A percentile compares a stretch with the other conserved stretches of the same genome.
Conservation (phyloP, 768 basidiomycete genomes). For the Collybia sp. region DNA sequence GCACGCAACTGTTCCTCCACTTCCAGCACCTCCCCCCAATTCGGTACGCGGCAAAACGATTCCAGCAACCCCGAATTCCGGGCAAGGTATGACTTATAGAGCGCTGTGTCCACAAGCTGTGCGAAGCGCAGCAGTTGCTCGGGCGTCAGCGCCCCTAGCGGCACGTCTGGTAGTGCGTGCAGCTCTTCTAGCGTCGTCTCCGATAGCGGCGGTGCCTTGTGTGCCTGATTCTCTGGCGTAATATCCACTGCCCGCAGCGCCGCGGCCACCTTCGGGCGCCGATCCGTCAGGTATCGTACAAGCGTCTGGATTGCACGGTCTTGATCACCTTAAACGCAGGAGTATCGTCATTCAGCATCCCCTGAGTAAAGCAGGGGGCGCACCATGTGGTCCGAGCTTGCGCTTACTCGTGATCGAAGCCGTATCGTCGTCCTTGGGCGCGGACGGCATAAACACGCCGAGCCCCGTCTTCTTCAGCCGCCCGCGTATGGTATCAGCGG, state of each 20-base stretch:
- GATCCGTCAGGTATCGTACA: constrained; percentile 82
- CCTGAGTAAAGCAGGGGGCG: constrained; percentile 4
- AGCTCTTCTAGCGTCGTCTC: constrained; percentile 72
- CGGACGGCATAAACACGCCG: constrained; percentile 42
- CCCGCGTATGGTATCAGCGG: constrained; percentile 40
- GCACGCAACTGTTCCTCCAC: constrained; percentile 84
- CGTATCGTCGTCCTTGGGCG: constrained; percentile 58
- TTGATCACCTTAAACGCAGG: constrained; percentile 42
- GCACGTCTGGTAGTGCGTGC: constrained; percentile 71
- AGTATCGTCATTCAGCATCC: background rate
- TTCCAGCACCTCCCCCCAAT: constrained; percentile 96
- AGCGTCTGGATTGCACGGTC: constrained; percentile 82
- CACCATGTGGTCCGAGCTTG: constrained; percentile 25
- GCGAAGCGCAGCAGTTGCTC: constrained; percentile 86
- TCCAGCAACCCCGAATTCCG: constrained; percentile 79
- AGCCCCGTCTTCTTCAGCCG: constrained; percentile 49
- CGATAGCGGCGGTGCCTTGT: constrained; percentile 65
- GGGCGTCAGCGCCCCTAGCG: constrained; percentile 67
- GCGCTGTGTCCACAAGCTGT: constrained; percentile 91
- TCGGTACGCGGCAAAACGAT: constrained; percentile 82
- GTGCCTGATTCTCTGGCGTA: constrained; percentile 62
- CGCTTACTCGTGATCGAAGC: constrained; percentile 40
- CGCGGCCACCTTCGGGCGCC: constrained; percentile 79
- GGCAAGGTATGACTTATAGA: constrained; percentile 90
- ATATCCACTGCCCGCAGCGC: constrained; percentile 69